Evolutionary conservation across 176 grass and related monocot genomes (phyloP).

Genomic region (Tuctoria greenei): DNA sequence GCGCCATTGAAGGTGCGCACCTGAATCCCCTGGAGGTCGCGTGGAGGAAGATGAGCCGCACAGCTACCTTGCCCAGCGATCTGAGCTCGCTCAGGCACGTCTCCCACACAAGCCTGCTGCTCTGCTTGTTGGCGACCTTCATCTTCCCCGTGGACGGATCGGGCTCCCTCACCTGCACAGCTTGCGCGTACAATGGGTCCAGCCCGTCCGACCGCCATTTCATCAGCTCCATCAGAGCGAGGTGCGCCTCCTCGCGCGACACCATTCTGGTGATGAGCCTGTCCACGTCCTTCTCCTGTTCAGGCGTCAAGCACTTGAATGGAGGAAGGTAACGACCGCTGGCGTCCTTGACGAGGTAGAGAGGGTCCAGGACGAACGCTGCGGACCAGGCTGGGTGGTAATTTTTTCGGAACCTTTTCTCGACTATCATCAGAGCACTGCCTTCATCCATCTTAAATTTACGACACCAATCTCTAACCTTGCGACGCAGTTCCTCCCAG

Average conservation of each 20-base stretch:
- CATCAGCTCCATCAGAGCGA: conserved; percentile 90
- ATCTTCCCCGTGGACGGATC: conserved; percentile 76
- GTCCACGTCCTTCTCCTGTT: conserved; percentile 89
- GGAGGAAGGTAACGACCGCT: conserved; percentile 82
- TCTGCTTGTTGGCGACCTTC: conserved; percentile 79
- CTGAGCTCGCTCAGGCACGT: conserved; percentile 68
- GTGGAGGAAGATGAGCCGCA: conserved; percentile 83
- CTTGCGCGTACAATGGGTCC: conserved; percentile 77
- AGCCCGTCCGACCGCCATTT: conserved; percentile 83
- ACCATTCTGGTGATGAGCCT: conserved; percentile 80
- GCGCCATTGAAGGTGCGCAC: conserved; percentile 50
- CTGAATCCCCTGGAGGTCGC: conserved; percentile 52
- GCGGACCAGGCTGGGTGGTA: conserved; percentile 87
- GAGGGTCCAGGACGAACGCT: conserved; percentile 74
- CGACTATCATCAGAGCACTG: conserved; percentile 41
- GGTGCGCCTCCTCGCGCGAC: conserved; percentile 73
- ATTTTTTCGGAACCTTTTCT: conserved; percentile 71
- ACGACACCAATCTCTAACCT: conserved; percentile 64
- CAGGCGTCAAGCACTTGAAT: conserved; percentile 69
- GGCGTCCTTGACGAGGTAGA: conserved; percentile 72
- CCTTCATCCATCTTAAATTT: conserved; percentile 53
- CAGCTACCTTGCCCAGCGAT: conserved; percentile 70
- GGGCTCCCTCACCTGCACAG: conserved; percentile 74
- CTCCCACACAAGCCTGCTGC: conserved; percentile 90
- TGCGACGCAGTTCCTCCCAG: conserved; percentile 65